Evolutionary conservation across 1,284 basidiomycete genomes (phyloP), one percentile per base, ranked within the genome.

Genomic region (Tausonia pullulans): DNA sequence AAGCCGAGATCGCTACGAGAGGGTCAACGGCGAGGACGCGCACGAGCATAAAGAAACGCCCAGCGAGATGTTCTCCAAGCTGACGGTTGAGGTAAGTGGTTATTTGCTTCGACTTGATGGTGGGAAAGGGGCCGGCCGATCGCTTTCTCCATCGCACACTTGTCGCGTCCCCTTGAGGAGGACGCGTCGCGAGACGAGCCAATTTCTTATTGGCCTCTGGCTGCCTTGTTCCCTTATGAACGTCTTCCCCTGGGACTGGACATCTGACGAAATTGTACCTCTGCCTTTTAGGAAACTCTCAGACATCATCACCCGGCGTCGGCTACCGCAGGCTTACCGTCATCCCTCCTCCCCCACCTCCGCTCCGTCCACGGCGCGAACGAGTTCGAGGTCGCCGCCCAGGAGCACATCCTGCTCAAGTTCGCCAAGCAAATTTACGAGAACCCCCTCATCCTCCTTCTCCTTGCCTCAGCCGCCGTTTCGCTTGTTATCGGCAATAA

Each of bases 401-500:
- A 88, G 0, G 91, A 96, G 71, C 86, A 88, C 2, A 75, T 87
- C 3, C 79, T 86, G 65, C 77, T 90, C 73, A 97, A 96, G 78
- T 97, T 98, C 55, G 55, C 55, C 4, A 76, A 76, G 66, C 94
- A 90, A 56, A 90, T 98, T 60, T 94, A 92, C 73, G 94, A 97
- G 76, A 90, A 85, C 72, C 94, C 94, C 0, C 79, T 98, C 5
- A 97, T 96, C 71, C 79, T 97, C 13, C 80, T 98, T 1, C 79
- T 98, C 27, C 86, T 95, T 66, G 92, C 84, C 14, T 94, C 90
- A 72, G 92, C 92, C 0, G 80, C 82, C 7, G 84, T 98, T 50
- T 94, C 90, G 71, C 87, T 88, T 3, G 71, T 94, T 58, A 89
- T 97, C 83, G 93, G 94, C 39, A 95, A 97, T 72, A 80, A 88